A percentile compares a stretch with the other conserved stretches of the same genome.
Evolutionary conservation across 225 moss, liverwort and hornwort species (phyloP).

Genomic region (Climacium dendroides): DNA sequence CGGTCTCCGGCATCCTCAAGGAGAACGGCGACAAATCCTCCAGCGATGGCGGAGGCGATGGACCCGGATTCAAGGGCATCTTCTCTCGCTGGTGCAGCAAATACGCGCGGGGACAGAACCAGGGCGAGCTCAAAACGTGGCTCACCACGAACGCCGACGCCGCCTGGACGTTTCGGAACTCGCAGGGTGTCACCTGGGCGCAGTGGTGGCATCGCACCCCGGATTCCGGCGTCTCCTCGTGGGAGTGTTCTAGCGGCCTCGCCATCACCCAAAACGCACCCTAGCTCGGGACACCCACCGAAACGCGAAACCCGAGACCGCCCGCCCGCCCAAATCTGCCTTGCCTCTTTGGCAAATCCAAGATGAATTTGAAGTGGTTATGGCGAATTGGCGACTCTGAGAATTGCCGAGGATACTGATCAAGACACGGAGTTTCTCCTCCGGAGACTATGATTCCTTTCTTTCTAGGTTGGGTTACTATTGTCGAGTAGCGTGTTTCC

Average conservation of each 20-base stretch:
- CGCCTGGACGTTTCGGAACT: not conserved
- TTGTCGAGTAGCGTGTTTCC: not conserved
- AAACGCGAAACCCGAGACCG: not conserved
- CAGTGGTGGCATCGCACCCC: not conserved
- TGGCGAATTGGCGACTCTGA: not conserved
- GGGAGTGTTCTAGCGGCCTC: not conserved
- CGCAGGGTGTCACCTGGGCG: not conserved
- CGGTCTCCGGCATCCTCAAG: not conserved
- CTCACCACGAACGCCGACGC: not conserved
- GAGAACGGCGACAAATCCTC: not conserved
- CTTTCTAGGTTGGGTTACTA: not conserved
- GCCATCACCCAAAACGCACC: not conserved
- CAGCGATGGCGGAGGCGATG: not conserved
- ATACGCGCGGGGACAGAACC: not conserved
- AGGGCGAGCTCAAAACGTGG: not conserved
- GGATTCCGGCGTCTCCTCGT: not conserved
- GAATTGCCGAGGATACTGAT: not conserved
- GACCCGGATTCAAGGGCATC: not conserved
- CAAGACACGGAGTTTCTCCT: not conserved
- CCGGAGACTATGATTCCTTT: not conserved
- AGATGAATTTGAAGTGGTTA: not conserved
- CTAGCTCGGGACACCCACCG: not conserved
- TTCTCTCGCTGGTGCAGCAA: not conserved
- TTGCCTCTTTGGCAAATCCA: too few species aligned
- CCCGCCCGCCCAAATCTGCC: not conserved